These are phyloP conservation scores for Digitaria exilis DNA, from an alignment of 202 grass and related monocot genomes.

Conservation along the genomic window DNA sequence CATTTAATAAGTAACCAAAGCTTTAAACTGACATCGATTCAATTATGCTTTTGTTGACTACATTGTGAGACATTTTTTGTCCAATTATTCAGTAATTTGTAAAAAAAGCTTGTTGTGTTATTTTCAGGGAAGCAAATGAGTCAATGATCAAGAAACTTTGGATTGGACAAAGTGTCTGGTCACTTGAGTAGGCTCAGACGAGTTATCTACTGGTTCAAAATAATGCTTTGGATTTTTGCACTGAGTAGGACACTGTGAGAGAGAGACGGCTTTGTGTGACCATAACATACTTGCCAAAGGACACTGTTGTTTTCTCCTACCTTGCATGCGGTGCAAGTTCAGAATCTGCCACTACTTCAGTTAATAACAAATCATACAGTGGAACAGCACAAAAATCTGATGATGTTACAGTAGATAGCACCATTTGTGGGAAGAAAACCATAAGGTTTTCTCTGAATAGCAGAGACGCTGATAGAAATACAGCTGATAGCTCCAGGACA, in stretches of 20 bases:
- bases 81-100: too few species aligned
- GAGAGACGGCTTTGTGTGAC: constrained; percentile 82
- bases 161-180: not conserved
- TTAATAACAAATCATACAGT: constrained; percentile 96
- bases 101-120: not conserved
- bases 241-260: too few species aligned
- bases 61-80: too few species aligned
- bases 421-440: constrained; percentile 73
- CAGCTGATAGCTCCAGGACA: constrained; percentile 77
- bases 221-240: too few species aligned
- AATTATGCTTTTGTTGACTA: too few species aligned
- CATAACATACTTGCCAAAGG: constrained; percentile 89
- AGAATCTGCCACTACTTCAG: constrained; percentile 96
- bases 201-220: not conserved
- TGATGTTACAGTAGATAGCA: constrained; percentile 92
- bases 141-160: constrained; percentile 1
- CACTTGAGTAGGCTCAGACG: not conserved
- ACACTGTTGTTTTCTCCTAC: constrained; percentile 71
- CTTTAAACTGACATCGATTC: too few species aligned
- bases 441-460: constrained; percentile 70
- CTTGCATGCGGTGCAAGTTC: constrained; percentile 72
- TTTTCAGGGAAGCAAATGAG: constrained; percentile 14
- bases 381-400: constrained; percentile 85
- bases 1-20: too few species aligned
- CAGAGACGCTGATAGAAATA: constrained; percentile 61